Base-by-base conservation (phyloP, 2,329 filamentous ascomycete genomes). In the Aureobasidium sp. region DNA sequence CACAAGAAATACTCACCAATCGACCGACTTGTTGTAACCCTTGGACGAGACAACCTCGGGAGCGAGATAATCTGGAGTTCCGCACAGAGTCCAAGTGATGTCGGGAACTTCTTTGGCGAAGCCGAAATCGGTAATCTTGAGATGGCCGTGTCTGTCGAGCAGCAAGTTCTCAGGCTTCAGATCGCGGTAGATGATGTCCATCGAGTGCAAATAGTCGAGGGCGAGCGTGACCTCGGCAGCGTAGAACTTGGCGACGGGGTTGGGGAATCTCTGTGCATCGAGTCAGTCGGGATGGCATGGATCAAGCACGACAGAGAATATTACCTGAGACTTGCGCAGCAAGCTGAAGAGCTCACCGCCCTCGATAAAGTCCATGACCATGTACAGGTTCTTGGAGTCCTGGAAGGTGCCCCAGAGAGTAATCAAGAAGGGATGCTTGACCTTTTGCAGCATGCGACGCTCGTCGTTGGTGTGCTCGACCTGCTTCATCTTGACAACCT, bases 331-430 rank as follows among this genome's bases (percentile, higher is more conserved):
- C 77, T 99, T 97, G 70, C 94, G 84, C 70, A 99, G 80, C 70
- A 99, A 78, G 68, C 93, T 97, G 75, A 99, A 99, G 61, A 99
- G 82, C 81, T 99, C 94, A 71, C 94, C 94, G 68, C 94, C 94
- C 77, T 99, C 94, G 60, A 99, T 93, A 79, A 99, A 99, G 76
- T 99, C 94, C 94, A 99, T 99, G 70, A 99, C 94, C 94, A 99
- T 99, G 83, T 99, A 99, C 39, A 99, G 80, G 74, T 97, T 97
- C 78, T 87, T 91, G 56, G 87, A 84, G 72, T 99, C 94, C 74
- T 97, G 93, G 76, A 97, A 99, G 11, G 94, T 99, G 63, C 94
- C 94, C 94, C 94, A 99, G 44, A 99, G 81, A 1, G 94, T 99
- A 73, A 99, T 94, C 66, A 99, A 81, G 78, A 99, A 99, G 14